Base-by-base conservation (phyloP, 2,329 filamentous ascomycete species). In the Plenodomus biglobosus region DNA sequence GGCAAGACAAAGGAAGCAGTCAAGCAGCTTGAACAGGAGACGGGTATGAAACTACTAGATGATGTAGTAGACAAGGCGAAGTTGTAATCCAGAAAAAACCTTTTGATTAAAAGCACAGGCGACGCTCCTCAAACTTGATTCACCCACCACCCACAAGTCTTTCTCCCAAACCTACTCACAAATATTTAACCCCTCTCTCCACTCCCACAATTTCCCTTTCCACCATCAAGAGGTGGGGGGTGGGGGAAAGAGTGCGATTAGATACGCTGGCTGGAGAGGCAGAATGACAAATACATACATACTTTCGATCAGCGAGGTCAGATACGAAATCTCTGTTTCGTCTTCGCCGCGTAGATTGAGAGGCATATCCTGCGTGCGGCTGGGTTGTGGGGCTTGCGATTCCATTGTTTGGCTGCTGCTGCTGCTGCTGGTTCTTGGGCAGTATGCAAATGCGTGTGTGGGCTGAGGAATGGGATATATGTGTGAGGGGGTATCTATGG, bases 1-100 rank as follows among this genome's bases (percentile, higher is more conserved):
- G 92, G 92, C 1, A 84, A 80, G 69, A 84, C 88, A 1, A 87
- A 83, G 66, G 85, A 92, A 68, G 92, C 92, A 0, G 92, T 97
- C 0, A 85, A 82, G 58, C 84, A 91, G 70, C 73, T 97, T 48
- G 92, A 97, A 73, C 75, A 73, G 46, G 74, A 88, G 18, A 92
- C 88, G 1, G 90, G 89, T 0, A 61, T 96, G 56, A 69, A 72
- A 27, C 70, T 92, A 45, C 76, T 81, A 22, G 61, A 61, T 3
- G 27, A 32, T 6, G 27, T 8, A 11, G 27, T 6, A 11, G 27
- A 15, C 3, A 69, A 57, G 52, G 55, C 62, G 19, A 69, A 47
- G 56, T 41, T 70, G 40, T 71, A 27, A 55, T 21, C n/a, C n/a
- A n/a, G n/a, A n/a, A n/a, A n/a, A n/a, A n/a, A n/a, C n/a, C n/a